Evolutionary conservation across 352 stramenopile genomes (phyloP).

Genomic region (Globisporangium lucens): DNA sequence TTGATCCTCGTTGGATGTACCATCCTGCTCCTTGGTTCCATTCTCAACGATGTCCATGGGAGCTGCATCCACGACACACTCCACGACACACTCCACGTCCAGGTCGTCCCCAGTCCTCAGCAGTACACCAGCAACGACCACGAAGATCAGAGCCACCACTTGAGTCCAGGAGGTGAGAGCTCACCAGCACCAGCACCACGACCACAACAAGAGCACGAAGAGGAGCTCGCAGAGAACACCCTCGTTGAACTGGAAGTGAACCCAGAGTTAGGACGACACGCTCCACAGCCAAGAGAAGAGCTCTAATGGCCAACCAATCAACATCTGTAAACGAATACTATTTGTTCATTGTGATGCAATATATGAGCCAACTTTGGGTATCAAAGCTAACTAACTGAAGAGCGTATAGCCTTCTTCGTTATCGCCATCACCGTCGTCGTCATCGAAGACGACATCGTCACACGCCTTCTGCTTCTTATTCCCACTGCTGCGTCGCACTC

Average conservation of each 20-base stretch:
- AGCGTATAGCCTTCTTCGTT: constrained; percentile 3
- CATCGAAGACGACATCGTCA: neutral
- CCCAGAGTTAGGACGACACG: neutral
- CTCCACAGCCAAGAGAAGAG: neutral
- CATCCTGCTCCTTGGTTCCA: neutral
- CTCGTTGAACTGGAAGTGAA: neutral
- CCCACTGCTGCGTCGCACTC: neutral
- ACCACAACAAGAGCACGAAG: neutral
- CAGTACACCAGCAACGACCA: neutral
- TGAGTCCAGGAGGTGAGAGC: neutral
- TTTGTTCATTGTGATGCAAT: neutral
- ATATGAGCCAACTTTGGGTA: neutral
- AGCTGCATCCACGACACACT: neutral
- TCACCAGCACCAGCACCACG: neutral
- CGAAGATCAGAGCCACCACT: neutral
- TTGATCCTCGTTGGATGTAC: neutral
- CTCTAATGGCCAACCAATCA: neutral
- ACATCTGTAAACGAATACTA: neutral
- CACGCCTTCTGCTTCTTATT: neutral
- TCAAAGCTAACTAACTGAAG: neutral
- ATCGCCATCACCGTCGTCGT: neutral
- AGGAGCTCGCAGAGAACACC: neutral
- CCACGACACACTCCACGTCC: neutral
- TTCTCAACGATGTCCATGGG: neutral
- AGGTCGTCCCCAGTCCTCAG: neutral